These are phyloP conservation scores for Lactarius akahatsu DNA, from an alignment of 768 basidiomycete species.

Conservation along the genomic window DNA sequence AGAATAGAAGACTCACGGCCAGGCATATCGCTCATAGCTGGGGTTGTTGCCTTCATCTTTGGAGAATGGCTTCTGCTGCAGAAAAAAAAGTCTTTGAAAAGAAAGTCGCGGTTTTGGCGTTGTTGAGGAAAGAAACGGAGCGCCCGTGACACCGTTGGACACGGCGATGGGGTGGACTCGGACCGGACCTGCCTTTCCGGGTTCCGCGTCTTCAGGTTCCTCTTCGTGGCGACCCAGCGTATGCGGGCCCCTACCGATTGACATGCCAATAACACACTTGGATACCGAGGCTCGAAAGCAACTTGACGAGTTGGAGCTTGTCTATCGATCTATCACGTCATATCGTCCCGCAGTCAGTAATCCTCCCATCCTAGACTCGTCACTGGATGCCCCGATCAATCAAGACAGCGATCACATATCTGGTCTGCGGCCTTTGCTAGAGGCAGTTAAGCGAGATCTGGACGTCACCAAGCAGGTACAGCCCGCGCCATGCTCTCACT, in stretches of 20 bases:
- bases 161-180: neutral
- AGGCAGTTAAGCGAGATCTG: conserved; percentile 46
- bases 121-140: conserved; percentile 23
- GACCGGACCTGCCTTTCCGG: conserved; percentile 23
- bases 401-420: conserved; percentile 33
- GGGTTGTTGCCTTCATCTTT: conserved; percentile 37
- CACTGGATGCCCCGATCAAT: conserved; percentile 29
- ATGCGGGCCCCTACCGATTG: conserved; percentile 1
- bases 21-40: conserved; percentile 71
- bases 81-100: neutral
- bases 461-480: conserved; percentile 44
- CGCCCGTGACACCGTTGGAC: conserved; percentile 7
- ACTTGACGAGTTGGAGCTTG: conserved; percentile 32
- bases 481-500: conserved; percentile 20
- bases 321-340: conserved; percentile 32
- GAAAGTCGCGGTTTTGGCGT: conserved; percentile 11
- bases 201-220: neutral
- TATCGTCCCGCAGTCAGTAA: conserved; percentile 32
- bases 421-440: conserved; percentile 43
- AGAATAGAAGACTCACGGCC: conserved; percentile 57
- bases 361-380: conserved; percentile 41
- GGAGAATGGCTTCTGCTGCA: conserved; percentile 10
- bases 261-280: conserved; percentile 27
- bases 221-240: conserved; percentile 7
- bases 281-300: conserved; percentile 30